Evolutionary conservation across 345 rosid genomes (phyloP).

Genomic region (Geranium rotundifolium): DNA sequence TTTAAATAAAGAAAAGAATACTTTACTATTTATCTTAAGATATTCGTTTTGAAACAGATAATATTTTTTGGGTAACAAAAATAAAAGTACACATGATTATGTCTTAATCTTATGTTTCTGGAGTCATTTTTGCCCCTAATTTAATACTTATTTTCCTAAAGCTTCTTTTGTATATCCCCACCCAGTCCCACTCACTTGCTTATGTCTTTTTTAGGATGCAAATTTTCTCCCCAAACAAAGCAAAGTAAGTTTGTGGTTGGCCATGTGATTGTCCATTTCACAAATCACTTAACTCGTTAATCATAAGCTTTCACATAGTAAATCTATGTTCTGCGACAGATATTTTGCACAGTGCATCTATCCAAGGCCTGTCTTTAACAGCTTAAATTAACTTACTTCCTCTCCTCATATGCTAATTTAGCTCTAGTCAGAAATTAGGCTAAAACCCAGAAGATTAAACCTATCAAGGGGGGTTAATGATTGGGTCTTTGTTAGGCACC

Average conservation of each 20-base stretch:
- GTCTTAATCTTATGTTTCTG: background rate
- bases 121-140: background rate
- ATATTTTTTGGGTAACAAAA: background rate
- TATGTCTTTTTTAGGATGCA: background rate
- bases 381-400: too few species aligned
- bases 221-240: background rate
- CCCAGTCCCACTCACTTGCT: slow-evolving; percentile 2
- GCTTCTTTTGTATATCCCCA: background rate
- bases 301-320: too few species aligned
- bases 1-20: too few species aligned
- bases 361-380: too few species aligned
- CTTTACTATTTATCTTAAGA: too few species aligned
- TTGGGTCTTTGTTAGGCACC: background rate
- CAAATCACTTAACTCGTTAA: background rate
- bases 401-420: background rate
- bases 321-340: too few species aligned
- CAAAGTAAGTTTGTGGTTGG: background rate
- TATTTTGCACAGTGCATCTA: too few species aligned
- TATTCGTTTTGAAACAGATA: too few species aligned
- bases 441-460: background rate
- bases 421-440: background rate
- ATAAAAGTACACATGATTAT: slow-evolving; percentile 6
- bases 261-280: background rate
- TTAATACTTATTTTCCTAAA: background rate
- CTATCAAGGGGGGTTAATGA: background rate